phyloP scores from a whole-genome alignment of 2,329 filamentous ascomycete genomes.

The Sphaerulina musiva region DNA sequence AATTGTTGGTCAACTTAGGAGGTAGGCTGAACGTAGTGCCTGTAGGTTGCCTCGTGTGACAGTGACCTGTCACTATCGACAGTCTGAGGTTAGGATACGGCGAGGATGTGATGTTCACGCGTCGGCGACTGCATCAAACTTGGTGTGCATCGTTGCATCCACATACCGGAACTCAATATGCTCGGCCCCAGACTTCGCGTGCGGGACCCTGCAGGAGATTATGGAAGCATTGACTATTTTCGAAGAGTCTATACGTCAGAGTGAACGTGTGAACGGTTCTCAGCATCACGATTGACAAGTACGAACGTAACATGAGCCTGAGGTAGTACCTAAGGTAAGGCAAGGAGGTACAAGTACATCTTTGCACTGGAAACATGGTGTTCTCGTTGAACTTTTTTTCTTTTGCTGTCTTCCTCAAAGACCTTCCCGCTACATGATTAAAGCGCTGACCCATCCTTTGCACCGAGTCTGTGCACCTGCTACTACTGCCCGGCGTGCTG shows the following conservation, averaged over 20 bases:
- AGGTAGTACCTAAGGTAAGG: neutral
- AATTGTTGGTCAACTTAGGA: no score
- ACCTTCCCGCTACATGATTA: neutral
- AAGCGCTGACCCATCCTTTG: neutral
- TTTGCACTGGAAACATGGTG: neutral
- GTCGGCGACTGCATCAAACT: neutral
- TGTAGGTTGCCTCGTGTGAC: no score
- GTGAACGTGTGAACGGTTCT: neutral
- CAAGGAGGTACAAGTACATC: neutral
- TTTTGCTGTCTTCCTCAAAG: neutral
- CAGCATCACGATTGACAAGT: neutral
- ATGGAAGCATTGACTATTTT: neutral
- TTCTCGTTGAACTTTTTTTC: neutral
- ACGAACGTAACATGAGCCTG: neutral
- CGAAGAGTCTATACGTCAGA: neutral
- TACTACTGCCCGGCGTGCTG: neutral
- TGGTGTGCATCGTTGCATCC: neutral
- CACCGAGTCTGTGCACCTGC: neutral
- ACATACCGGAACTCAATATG: neutral
- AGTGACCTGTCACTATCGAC: no score
- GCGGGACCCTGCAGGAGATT: neutral
- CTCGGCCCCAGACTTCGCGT: neutral
- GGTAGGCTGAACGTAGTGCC: no score
- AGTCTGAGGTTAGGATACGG: no score
- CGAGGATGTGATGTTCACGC: no score